phyloP scores from a whole-genome alignment of 225 moss, liverwort and hornwort species.

The Polytrichum formosum region DNA sequence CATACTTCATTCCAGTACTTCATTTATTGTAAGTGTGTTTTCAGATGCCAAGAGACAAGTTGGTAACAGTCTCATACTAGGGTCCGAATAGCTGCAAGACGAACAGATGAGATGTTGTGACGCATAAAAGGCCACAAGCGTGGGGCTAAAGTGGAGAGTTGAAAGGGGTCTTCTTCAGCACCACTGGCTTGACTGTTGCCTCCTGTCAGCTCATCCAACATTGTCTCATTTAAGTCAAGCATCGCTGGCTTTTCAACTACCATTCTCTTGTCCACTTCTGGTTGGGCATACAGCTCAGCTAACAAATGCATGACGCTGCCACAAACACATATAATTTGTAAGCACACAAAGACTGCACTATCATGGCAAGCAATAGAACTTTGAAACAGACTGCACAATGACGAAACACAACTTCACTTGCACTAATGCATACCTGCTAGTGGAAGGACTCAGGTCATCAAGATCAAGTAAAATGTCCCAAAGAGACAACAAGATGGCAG shows the following conservation, averaged over 20 bases:
- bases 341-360: background rate
- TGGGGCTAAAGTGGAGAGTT: constrained; percentile 78
- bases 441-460: constrained; percentile 93
- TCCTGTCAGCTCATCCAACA: constrained; percentile 50
- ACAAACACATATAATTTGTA: constrained; percentile 10
- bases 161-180: constrained; percentile 66
- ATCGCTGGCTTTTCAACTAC: constrained; percentile 60
- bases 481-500: constrained; percentile 68
- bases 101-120: constrained; percentile 86
- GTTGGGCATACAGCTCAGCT: constrained; percentile 87
- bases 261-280: constrained; percentile 69
- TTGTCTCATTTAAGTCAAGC: constrained; percentile 81
- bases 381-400: background rate
- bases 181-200: constrained; percentile 33
- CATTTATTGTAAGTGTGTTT: no score
- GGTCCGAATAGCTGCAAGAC: constrained; percentile 84
- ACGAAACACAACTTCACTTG: constrained; percentile 4
- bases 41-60: no score
- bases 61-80: constrained; percentile 33
- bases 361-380: background rate
- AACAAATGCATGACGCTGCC: constrained; percentile 91
- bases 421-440: constrained; percentile 66
- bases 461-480: constrained; percentile 92
- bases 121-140: constrained; percentile 96
- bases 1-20: no score